Evolutionary conservation across 2,329 filamentous ascomycete species (phyloP).

Genomic region (Pleomassaria siparia): DNA sequence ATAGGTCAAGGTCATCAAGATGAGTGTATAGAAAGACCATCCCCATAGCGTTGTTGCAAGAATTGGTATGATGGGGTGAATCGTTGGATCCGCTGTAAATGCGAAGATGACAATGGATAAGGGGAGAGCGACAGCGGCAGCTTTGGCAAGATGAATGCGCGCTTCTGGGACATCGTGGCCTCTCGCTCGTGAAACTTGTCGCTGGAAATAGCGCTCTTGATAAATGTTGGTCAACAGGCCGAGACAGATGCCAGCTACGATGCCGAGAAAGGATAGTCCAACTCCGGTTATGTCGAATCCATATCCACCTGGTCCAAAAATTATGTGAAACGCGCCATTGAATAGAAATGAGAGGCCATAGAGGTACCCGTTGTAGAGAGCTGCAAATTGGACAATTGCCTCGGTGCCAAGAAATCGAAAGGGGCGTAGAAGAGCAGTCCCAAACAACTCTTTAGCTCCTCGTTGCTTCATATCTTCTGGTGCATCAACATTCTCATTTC

Average conservation of each 20-base stretch:
- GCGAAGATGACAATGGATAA: conserved; percentile 41
- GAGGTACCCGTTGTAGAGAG: conserved; percentile 53
- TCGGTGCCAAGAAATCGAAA: conserved; percentile 51
- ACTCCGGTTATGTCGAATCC: conserved; percentile 45
- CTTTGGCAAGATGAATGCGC: conserved; percentile 43
- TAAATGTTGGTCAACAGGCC: conserved; percentile 49
- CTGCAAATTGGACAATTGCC: conserved; percentile 52
- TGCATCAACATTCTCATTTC: conserved; percentile 32
- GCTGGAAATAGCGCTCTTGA: conserved; percentile 49
- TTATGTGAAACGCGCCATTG: conserved; percentile 53
- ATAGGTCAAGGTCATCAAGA: conserved; percentile 53
- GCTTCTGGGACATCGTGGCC: conserved; percentile 47
- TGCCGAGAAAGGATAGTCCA: conserved; percentile 46
- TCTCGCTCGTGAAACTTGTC: conserved; percentile 31
- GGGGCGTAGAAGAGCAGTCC: conserved; percentile 48
- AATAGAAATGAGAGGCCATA: conserved; percentile 55
- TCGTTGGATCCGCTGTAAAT: conserved; percentile 28
- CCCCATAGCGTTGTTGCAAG: conserved; percentile 54
- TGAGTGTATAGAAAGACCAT: conserved; percentile 54
- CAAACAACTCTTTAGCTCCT: conserved; percentile 43
- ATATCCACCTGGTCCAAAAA: conserved; percentile 50
- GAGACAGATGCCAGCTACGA: conserved; percentile 45
- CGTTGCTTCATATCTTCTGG: conserved; percentile 45
- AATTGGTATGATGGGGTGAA: conserved; percentile 49
- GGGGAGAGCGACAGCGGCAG: conserved; percentile 44